Conservation (phyloP, 208 protist genomes). For the Naegleria gruberi region DNA sequence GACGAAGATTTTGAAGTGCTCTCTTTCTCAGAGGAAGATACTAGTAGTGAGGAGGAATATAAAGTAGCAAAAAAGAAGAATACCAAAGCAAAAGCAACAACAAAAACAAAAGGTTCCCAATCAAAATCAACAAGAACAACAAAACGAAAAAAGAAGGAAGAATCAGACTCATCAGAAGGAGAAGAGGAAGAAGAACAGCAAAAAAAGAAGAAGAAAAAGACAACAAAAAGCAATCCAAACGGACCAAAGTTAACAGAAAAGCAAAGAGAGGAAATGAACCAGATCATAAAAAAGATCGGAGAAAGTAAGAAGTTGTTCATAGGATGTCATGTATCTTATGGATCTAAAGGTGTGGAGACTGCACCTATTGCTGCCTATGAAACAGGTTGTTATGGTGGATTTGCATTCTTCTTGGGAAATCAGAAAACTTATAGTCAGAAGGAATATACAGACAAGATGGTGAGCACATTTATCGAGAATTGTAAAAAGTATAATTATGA, state of each 20-base stretch:
- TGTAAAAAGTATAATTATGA: slow-evolving; percentile 20
- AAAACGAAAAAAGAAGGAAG: neutral
- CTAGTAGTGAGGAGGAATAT: neutral
- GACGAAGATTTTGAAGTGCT: neutral
- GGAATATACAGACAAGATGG: neutral
- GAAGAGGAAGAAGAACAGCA: neutral
- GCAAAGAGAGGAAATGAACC: neutral
- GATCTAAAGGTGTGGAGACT: neutral
- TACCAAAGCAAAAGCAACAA: neutral
- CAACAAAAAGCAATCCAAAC: neutral
- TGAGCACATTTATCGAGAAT: slow-evolving; percentile 24
- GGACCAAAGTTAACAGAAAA: neutral
- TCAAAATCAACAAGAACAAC: neutral
- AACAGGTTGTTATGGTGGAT: neutral
- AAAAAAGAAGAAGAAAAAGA: neutral
- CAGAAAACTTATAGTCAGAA: neutral
- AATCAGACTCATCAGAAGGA: neutral
- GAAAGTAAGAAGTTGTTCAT: neutral
- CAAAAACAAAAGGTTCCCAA: neutral
- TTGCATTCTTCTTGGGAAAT: neutral
- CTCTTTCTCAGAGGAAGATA: neutral
- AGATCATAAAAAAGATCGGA: neutral
- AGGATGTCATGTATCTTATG: neutral
- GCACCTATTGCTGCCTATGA: neutral
- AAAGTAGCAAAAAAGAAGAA: neutral